Base-by-base conservation (phyloP, 176 grass and related monocot genomes). In the Dendrocalamus sinicus region DNA sequence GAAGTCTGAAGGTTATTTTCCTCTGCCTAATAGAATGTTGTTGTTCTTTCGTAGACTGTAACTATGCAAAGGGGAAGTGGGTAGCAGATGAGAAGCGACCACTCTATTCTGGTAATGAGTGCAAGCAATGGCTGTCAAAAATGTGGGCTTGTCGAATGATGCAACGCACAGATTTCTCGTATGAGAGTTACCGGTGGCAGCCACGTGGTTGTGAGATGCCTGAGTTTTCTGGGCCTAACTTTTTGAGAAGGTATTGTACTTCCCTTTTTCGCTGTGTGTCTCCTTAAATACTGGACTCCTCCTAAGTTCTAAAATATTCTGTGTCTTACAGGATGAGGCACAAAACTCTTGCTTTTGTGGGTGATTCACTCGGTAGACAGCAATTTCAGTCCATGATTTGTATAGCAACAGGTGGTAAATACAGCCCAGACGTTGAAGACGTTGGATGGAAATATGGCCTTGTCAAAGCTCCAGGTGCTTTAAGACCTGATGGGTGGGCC, bases 311-410 rank as follows among this genome's bases (percentile, higher is more conserved):
- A 75, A 89, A 48, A 86, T 74, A 13, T 41, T 82, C 8, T 37
- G 46, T 74, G 59, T 41, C 62, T 90, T 86, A 72, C 84, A 95
- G 93, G 86, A 88, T 99, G 96, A 83, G 68, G 37, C 76, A 99
- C 66, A 95, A 86, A 78, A 96, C 96, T 41, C 90, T 99, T 91
- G 96, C 96, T 82, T 92, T 94, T 80, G 88, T 99, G 30, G 96
- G 96, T 44, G 96, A 99, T 91, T 99, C 96, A 60, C 92, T 99
- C 28, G 96, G 96, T 16, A 95, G 93, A 75, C 93, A 99, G 77
- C 96, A 99, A 77, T 99, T 99, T 88, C 96, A 99, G 60, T 99
- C 96, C 67, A 86, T 99, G 28, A 94, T 99, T 86, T 99, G 93
- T 89, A 96, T 99, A 88, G 88, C 88, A 64, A 89, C 90, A 24